These are phyloP conservation scores for Dictyostelium brefeldianum DNA, from an alignment of 78 protist genomes.

Conservation along the genomic window DNA sequence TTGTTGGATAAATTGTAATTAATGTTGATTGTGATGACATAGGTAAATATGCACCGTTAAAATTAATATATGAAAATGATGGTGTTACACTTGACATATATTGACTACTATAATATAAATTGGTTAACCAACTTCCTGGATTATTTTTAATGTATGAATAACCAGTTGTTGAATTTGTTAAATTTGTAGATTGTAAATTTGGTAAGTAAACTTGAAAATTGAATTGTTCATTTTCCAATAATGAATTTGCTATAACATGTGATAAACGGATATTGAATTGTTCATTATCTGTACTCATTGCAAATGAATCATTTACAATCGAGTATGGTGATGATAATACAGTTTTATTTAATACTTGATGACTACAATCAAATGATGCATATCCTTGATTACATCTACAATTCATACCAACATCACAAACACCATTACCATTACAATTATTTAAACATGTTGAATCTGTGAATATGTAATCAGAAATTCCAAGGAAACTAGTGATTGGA, in stretches of 20 bases:
- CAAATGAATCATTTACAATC: background rate
- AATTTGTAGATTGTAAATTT: background rate
- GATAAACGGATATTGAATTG: background rate
- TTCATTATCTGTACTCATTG: background rate
- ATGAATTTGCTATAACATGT: background rate
- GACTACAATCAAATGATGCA: constrained; percentile 24
- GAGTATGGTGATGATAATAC: background rate
- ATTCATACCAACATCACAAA: background rate
- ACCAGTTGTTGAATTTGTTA: background rate
- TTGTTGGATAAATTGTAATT: background rate
- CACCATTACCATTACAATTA: background rate
- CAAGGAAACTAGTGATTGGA: background rate
- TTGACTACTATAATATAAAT: background rate
- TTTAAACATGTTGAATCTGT: background rate
- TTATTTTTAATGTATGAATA: background rate
- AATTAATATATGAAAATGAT: background rate
- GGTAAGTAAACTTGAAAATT: background rate
- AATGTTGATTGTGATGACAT: background rate
- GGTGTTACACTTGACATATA: background rate
- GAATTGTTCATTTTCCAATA: background rate
- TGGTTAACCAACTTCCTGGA: background rate
- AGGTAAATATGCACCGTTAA: background rate
- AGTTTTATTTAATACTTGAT: background rate
- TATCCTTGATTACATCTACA: background rate
- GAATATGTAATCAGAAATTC: background rate